Base-by-base conservation (phyloP, 192 early-diverging fungal genomes). In the Coemansia furcata region DNA sequence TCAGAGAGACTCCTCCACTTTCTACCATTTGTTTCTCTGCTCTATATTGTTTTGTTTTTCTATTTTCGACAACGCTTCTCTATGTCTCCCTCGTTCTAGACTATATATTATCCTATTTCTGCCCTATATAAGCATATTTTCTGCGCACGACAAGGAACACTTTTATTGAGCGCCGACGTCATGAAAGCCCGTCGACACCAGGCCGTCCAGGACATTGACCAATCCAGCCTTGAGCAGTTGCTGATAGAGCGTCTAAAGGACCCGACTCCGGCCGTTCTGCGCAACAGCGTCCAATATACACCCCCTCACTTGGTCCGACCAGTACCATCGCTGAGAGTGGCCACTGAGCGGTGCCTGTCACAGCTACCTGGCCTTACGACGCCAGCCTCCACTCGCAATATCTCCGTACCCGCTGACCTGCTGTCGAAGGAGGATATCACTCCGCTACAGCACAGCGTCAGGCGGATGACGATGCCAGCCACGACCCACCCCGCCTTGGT, bases 361-460 rank as follows among this genome's bases (percentile, higher is more conserved):
- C 65, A 43, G 55, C 40, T 36, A 40, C 54, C 42, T 26, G 43
- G 55, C 30, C n/a, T 42, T 21, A 23, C 65, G 19, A 9, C 10
- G 39, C 33, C 33, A 21, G 26, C 32, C 1, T 6, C 65, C 35
- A 36, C 46, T 47, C 44, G 47, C 32, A 47, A 36, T 21, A 35
- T 29, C 4, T 26, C 29, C 14, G n/a, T 35, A 33, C 15, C 65
- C 14, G 44, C 62, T 11, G 64, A 65, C 47, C 55, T 44, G 1
- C 72, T 68, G 8, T 55, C 60, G 63, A 63, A 58, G 42, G 70
- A 68, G 39, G 77, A 71, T 49, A 71, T 65, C 66, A 64, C 26
- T 26, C 26, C 50, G 50, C 50, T 30, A 54, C 23, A 26, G 50
- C 50, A 54, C 50, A 54, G 50, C 21, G 26, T 30, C 50, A 54